Evolutionary conservation across 2,329 filamentous ascomycete species (phyloP).

Genomic region (Sporothrix pallida): DNA sequence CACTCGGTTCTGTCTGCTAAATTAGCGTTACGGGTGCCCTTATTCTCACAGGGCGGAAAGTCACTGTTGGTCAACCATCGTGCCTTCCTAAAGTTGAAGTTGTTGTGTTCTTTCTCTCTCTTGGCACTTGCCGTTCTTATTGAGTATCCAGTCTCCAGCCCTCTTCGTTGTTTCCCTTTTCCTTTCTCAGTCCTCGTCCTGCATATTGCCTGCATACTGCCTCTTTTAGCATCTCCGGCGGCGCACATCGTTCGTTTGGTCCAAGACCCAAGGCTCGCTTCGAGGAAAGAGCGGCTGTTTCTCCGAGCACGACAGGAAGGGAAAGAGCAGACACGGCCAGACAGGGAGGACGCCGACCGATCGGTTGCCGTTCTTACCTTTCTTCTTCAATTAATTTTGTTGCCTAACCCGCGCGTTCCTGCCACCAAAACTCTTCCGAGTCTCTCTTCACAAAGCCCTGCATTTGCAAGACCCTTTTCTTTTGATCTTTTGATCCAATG

Average conservation of each 20-base stretch:
- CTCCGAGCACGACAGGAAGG: slow-evolving; percentile 12
- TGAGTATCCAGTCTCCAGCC: neutral
- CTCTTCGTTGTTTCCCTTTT: neutral
- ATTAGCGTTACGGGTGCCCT: slow-evolving; percentile 13
- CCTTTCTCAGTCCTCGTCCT: neutral
- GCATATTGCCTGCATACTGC: slow-evolving; percentile 4
- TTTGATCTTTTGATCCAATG: neutral
- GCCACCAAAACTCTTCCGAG: neutral
- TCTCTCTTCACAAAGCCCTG: neutral
- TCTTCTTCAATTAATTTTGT: neutral
- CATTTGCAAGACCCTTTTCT: neutral
- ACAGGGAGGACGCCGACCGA: slow-evolving; percentile 1
- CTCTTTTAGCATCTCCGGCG: slow-evolving; percentile 7
- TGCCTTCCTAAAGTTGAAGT: neutral
- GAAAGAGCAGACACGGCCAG: neutral
- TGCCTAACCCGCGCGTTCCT: slow-evolving; percentile 8
- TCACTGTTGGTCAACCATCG: neutral
- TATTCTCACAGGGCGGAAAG: neutral
- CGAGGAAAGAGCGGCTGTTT: slow-evolving; percentile 26
- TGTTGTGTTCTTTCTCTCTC: neutral
- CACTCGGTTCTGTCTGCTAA: slow-evolving; percentile 6
- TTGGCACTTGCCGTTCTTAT: neutral
- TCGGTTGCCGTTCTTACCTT: neutral
- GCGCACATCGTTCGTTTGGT: neutral
- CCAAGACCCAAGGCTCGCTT: neutral